phyloP scores from a whole-genome alignment of 2,329 filamentous ascomycete genomes.

The Tympanopsis confertula region DNA sequence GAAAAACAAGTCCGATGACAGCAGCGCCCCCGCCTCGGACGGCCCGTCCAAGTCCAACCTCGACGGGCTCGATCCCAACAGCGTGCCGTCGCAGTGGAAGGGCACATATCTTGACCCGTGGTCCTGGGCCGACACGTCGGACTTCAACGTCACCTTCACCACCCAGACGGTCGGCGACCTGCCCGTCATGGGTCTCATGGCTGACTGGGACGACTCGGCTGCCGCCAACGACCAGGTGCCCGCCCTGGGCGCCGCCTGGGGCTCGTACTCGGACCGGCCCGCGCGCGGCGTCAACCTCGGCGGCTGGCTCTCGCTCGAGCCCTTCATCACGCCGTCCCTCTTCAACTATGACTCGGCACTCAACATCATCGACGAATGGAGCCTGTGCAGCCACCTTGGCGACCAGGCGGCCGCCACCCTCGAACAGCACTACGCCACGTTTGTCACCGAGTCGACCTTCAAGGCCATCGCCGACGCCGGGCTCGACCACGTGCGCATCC shows the following conservation, averaged over 20 bases:
- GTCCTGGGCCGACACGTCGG: constrained; percentile 77
- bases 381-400: constrained; percentile 62
- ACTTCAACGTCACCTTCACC: constrained; percentile 93
- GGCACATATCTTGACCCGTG: constrained; percentile 79
- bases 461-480: constrained; percentile 75
- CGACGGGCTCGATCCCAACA: constrained; percentile 36
- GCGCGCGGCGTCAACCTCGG: constrained; percentile 87
- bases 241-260: constrained; percentile 63
- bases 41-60: constrained; percentile 30
- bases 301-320: constrained; percentile 87
- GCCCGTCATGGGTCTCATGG: constrained; percentile 81
- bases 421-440: constrained; percentile 86
- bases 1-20: constrained; percentile 33
- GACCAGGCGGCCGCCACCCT: constrained; percentile 48
- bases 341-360: constrained; percentile 57
- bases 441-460: constrained; percentile 77
- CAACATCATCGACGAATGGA: constrained; percentile 80
- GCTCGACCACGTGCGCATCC: constrained; percentile 92
- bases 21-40: constrained; percentile 12
- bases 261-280: constrained; percentile 63
- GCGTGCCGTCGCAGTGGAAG: constrained; percentile 53
- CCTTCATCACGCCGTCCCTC: constrained; percentile 87
- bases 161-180: constrained; percentile 71
- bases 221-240: constrained; percentile 71
- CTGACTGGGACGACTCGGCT: constrained; percentile 73